These are phyloP conservation scores for Mycotypha africana DNA, from an alignment of 371 early-diverging fungal genomes.

Conservation along the genomic window DNA sequence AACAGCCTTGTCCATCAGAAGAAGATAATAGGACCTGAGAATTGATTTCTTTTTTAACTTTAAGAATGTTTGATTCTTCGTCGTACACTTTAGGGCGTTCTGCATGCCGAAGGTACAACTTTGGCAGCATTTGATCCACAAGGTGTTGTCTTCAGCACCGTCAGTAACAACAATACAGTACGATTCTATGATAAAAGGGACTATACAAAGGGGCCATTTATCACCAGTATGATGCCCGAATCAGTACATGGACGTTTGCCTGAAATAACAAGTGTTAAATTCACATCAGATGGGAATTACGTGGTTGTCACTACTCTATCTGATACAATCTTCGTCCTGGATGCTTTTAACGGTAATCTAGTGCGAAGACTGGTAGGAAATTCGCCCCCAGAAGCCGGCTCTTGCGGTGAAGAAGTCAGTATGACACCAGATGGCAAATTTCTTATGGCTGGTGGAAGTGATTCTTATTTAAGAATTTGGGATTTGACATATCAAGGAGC, in stretches of 20 bases:
- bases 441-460: slow-evolving; percentile 67
- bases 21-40: neutral
- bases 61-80: slow-evolving; percentile 4
- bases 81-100: slow-evolving; percentile 49
- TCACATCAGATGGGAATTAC: slow-evolving; percentile 69
- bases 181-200: slow-evolving; percentile 71
- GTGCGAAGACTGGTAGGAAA: slow-evolving; percentile 51
- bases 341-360: slow-evolving; percentile 58
- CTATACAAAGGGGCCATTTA: slow-evolving; percentile 34
- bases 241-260: slow-evolving; percentile 30
- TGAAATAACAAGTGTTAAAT: slow-evolving; percentile 63
- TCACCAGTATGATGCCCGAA: too few species aligned
- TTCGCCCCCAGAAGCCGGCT: slow-evolving; percentile 18
- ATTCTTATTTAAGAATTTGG: slow-evolving; percentile 65
- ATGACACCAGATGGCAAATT: slow-evolving; percentile 77
- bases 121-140: slow-evolving; percentile 76
- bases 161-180: slow-evolving; percentile 33
- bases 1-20: too few species aligned
- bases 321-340: slow-evolving; percentile 63
- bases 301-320: slow-evolving; percentile 68
- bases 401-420: slow-evolving; percentile 49
- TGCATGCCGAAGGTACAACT: slow-evolving; percentile 45
- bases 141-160: slow-evolving; percentile 76
- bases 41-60: too few species aligned
- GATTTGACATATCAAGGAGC: slow-evolving; percentile 29